Conservation (phyloP, 2,329 filamentous ascomycete genomes). For the Hymenoscyphus salicellus region DNA sequence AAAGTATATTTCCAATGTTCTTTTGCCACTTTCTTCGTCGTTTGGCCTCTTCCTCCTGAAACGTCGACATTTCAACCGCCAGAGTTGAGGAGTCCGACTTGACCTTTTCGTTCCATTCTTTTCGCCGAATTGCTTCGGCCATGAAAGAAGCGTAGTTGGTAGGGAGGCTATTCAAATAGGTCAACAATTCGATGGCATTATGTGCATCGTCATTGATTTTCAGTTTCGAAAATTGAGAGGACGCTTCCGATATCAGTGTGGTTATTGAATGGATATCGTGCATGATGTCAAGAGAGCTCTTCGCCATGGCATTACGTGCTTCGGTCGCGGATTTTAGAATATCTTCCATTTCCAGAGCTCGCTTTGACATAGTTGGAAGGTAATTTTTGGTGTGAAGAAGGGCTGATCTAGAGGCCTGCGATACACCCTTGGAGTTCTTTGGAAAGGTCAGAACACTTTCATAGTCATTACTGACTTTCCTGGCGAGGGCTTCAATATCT, state of each 20-base stretch:
- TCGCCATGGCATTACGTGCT: conserved; percentile 65
- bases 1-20: conserved; percentile 69
- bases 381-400: conserved; percentile 61
- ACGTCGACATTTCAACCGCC: conserved; percentile 87
- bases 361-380: conserved; percentile 55
- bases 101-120: conserved; percentile 90
- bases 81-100: conserved; percentile 80
- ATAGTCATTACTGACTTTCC: conserved; percentile 84
- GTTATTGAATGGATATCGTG: conserved; percentile 78
- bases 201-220: conserved; percentile 72
- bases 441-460: conserved; percentile 70
- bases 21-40: conserved; percentile 88
- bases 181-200: conserved; percentile 76
- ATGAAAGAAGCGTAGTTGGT: conserved; percentile 87
- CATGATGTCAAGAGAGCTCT: conserved; percentile 71
- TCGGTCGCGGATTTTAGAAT: conserved; percentile 59
- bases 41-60: conserved; percentile 89
- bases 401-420: conserved; percentile 62
- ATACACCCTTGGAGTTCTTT: conserved; percentile 62
- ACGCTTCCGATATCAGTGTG: conserved; percentile 67
- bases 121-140: conserved; percentile 78
- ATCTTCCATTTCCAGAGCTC: conserved; percentile 59
- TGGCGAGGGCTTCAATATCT: conserved; percentile 81
- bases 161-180: conserved; percentile 77
- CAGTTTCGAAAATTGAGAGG: conserved; percentile 67